A percentile compares a stretch with the other conserved stretches of the same genome.
These are phyloP conservation scores for Rozella allomycis DNA, from an alignment of 371 early-diverging fungal genomes.

Conservation along the genomic window DNA sequence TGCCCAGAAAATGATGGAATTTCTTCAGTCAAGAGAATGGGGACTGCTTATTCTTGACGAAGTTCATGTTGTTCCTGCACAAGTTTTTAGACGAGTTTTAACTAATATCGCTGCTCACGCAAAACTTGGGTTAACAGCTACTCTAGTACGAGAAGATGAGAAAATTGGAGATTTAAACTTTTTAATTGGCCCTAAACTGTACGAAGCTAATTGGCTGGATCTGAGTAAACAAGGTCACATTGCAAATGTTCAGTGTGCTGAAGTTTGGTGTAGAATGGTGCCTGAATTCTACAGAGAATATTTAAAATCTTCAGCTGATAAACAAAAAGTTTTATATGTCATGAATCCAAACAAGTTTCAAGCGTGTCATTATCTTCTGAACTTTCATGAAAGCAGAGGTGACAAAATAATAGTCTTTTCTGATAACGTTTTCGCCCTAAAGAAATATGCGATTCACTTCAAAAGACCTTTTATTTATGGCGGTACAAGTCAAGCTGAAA, in stretches of 20 bases:
- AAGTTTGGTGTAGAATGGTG: constrained; percentile 99
- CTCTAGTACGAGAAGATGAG: constrained; percentile 97
- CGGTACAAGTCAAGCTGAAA: constrained; percentile 82
- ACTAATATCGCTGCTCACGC: constrained; percentile 86
- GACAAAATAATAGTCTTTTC: constrained; percentile 99
- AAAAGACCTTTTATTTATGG: constrained; percentile 92
- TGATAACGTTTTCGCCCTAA: constrained; percentile 94
- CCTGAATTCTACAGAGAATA: constrained; percentile 94
- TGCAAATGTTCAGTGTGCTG: constrained; percentile 96
- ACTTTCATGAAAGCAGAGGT: constrained; percentile 81
- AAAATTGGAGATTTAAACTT: constrained; percentile 98
- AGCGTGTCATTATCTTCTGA: constrained; percentile 90
- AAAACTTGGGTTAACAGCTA: constrained; percentile 97
- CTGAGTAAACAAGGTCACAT: constrained; percentile 92
- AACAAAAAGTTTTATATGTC: constrained; percentile 66
- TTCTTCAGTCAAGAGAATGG: constrained; percentile 82
- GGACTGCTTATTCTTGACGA: constrained; percentile 96
- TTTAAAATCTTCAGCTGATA: constrained; percentile 33
- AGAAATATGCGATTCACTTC: constrained; percentile 76
- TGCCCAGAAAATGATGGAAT: constrained; percentile 92
- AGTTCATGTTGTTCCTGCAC: constrained; percentile 99
- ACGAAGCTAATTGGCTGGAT: constrained; percentile 99
- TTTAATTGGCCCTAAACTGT: constrained; percentile 98
- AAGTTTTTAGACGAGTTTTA: constrained; percentile 94
- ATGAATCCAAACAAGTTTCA: constrained; percentile 99